A percentile compares a stretch with the other conserved stretches of the same genome.
Evolutionary conservation across 2,329 filamentous ascomycete species (phyloP).

Genomic region (Pseudogymnoascus pannorum): DNA sequence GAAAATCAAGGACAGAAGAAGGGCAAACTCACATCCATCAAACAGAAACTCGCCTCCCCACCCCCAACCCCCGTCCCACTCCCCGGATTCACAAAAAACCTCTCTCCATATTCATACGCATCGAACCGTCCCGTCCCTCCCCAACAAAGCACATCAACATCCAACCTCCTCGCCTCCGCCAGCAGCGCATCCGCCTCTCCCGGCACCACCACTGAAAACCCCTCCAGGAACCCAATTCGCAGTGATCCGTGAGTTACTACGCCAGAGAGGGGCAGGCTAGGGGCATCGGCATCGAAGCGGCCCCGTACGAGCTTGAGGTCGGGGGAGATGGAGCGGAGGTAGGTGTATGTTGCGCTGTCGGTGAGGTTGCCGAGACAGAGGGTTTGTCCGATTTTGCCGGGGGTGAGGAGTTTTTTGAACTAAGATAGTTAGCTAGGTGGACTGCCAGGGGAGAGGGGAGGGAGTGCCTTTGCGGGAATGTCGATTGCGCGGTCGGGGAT

Average conservation of each 20-base stretch:
- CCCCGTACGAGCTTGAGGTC: conserved; percentile 65
- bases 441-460: conserved; percentile 5
- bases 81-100: conserved; percentile 65
- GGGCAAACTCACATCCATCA: conserved; percentile 86
- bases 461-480: conserved; percentile 74
- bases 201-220: conserved; percentile 57
- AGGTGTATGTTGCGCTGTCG: conserved; percentile 73
- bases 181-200: conserved; percentile 59
- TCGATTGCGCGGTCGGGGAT: conserved; percentile 89
- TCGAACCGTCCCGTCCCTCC: conserved; percentile 62
- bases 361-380: conserved; percentile 75
- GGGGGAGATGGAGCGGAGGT: conserved; percentile 66
- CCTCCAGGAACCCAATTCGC: conserved; percentile 60
- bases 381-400: conserved; percentile 76
- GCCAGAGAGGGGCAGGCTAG: conserved; percentile 56
- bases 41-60: conserved; percentile 79
- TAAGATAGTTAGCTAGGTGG: conserved; percentile 29
- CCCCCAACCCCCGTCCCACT: conserved; percentile 56
- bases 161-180: conserved; percentile 60
- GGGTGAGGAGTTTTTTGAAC: conserved; percentile 81
- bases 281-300: conserved; percentile 59
- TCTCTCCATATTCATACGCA: conserved; percentile 67
- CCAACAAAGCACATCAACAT: conserved; percentile 63
- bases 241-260: conserved; percentile 59
- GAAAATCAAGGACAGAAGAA: not conserved